Evolutionary conservation across 257 asterid genomes (phyloP).

Genomic region (Nicotiana tomentosiformis): DNA sequence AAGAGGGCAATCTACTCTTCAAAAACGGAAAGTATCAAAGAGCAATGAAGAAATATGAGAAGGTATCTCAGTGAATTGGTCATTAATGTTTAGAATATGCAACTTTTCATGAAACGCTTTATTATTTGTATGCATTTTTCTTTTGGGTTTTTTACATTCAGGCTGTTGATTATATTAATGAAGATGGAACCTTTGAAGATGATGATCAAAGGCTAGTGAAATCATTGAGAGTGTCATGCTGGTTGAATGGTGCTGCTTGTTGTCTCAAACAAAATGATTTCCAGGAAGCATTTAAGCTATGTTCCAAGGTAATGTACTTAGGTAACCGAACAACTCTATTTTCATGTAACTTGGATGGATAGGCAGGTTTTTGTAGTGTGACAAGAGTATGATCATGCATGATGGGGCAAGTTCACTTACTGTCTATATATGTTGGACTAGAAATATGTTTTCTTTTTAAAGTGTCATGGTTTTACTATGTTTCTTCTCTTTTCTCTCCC

Average conservation of each 20-base stretch:
- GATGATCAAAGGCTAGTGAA: conserved; percentile 38
- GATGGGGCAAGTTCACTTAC: neutral
- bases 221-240: conserved; percentile 48
- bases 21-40: conserved; percentile 47
- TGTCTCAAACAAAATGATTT: conserved; percentile 47
- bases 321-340: neutral
- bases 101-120: neutral
- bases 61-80: conserved; percentile 23
- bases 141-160: conserved; percentile 15
- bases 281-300: conserved; percentile 38
- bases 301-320: conserved; percentile 49
- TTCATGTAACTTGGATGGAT: neutral
- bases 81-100: neutral
- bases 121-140: neutral
- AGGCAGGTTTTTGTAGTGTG: neutral
- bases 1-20: conserved; percentile 64
- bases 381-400: neutral
- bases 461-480: neutral
- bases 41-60: conserved; percentile 43
- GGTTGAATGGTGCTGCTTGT: conserved; percentile 72
- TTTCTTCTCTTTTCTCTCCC: neutral
- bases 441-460: neutral
- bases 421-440: neutral
- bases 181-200: conserved; percentile 32
- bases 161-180: conserved; percentile 52